Evolutionary conservation across 2,329 filamentous ascomycete genomes (phyloP).

Genomic region (Emergomyces orientalis): DNA sequence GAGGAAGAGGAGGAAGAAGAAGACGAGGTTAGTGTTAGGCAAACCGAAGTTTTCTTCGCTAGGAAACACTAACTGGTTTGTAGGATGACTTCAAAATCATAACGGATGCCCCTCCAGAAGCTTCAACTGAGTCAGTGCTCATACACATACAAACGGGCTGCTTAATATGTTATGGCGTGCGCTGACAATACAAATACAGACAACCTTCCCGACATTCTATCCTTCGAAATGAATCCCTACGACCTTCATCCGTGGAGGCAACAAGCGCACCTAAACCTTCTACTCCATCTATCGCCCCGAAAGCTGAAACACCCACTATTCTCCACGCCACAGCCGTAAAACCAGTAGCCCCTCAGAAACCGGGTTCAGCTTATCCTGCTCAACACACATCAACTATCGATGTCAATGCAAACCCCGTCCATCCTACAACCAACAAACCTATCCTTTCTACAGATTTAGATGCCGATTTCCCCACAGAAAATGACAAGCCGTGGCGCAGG

Average conservation of each 20-base stretch:
- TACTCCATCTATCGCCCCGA: constrained; percentile 24
- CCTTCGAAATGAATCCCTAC: constrained; percentile 29
- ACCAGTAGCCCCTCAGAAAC: constrained; percentile 38
- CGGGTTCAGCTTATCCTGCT: constrained; percentile 57
- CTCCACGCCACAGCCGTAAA: constrained; percentile 27
- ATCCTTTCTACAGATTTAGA: constrained; percentile 73
- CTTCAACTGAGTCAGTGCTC: constrained; percentile 26
- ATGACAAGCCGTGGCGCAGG: constrained; percentile 87
- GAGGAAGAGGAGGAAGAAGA: constrained; percentile 26
- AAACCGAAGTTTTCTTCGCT: background rate
- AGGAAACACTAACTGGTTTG: constrained; percentile 13
- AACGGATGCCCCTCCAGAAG: constrained; percentile 38
- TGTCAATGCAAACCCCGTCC: constrained; percentile 70
- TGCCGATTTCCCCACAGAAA: constrained; percentile 58
- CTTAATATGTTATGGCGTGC: background rate
- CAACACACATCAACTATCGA: constrained; percentile 71
- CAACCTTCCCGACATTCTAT: constrained; percentile 32
- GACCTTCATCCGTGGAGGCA: constrained; percentile 28
- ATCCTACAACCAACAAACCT: constrained; percentile 65
- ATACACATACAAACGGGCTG: constrained; percentile 30
- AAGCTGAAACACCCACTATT: constrained; percentile 26
- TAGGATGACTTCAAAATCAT: constrained; percentile 44
- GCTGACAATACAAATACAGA: constrained; percentile 20
- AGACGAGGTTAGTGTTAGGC: constrained; percentile 30
- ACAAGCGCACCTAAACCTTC: constrained; percentile 25